These are phyloP conservation scores for Rubia occidens DNA, from an alignment of 305 asterid genomes.

Conservation along the genomic window DNA sequence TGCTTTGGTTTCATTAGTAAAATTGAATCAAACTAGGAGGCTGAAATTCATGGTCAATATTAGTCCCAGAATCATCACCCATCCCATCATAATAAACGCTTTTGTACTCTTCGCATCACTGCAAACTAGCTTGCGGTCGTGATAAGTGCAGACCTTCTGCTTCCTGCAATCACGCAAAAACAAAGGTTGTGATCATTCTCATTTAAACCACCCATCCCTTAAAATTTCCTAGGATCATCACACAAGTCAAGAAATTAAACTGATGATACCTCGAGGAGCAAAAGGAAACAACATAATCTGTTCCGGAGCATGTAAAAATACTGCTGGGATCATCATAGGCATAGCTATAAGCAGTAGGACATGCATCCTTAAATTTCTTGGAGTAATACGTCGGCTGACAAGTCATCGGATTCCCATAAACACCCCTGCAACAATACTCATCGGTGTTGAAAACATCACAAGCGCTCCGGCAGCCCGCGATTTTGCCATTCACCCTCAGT, in stretches of 20 bases:
- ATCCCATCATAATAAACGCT: constrained; percentile 19
- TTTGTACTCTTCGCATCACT: constrained; percentile 32
- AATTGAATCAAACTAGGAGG: constrained; percentile 15
- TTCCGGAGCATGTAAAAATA: constrained; percentile 50
- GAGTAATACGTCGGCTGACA: constrained; percentile 76
- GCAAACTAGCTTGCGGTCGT: constrained; percentile 43
- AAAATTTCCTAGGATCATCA: not conserved
- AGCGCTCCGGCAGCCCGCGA: constrained; percentile 71
- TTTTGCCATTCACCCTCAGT: constrained; percentile 35
- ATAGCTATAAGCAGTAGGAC: constrained; percentile 77
- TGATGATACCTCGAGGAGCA: constrained; percentile 51
- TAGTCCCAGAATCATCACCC: constrained; percentile 31
- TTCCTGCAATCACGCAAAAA: constrained; percentile 31
- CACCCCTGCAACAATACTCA: constrained; percentile 77
- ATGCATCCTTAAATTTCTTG: constrained; percentile 49
- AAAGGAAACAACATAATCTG: constrained; percentile 65
- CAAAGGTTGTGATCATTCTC: not conserved
- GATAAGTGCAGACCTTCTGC: constrained; percentile 54
- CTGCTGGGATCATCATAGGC: constrained; percentile 88
- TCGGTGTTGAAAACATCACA: constrained; percentile 83
- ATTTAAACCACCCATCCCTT: not conserved
- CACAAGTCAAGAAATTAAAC: not conserved
- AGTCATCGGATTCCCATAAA: constrained; percentile 51
- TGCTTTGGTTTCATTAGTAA: no score
- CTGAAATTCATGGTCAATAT: constrained; percentile 24